phyloP scores from a whole-genome alignment of 2,329 filamentous ascomycete species.

The Aspergillus udagawae region DNA sequence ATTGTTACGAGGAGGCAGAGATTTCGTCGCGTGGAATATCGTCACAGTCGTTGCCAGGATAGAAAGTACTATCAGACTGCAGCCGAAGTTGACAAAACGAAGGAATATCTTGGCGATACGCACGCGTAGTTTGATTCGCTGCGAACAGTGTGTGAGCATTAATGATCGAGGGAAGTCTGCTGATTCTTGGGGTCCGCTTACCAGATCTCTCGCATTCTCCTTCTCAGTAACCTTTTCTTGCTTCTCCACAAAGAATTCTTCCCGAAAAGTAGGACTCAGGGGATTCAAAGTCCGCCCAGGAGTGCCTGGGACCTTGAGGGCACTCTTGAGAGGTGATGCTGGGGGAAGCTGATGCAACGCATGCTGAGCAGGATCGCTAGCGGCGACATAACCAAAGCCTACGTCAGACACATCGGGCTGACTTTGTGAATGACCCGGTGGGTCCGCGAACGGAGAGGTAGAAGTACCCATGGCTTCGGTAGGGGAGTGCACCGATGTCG shows the following conservation, averaged over 20 bases:
- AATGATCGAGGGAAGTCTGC: slow-evolving; percentile 1
- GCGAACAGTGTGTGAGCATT: slow-evolving; percentile 37
- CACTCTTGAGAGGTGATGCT: slow-evolving; percentile 80
- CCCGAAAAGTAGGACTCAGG: slow-evolving; percentile 83
- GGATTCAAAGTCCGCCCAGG: slow-evolving; percentile 72
- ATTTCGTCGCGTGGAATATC: slow-evolving; percentile 86
- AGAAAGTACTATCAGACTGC: slow-evolving; percentile 87
- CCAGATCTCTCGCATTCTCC: slow-evolving; percentile 81
- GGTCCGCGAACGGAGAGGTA: slow-evolving; percentile 51
- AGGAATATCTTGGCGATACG: slow-evolving; percentile 91
- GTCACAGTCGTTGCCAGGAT: slow-evolving; percentile 84
- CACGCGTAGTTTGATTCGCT: slow-evolving; percentile 92
- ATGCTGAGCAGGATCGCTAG: slow-evolving; percentile 49
- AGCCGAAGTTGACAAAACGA: slow-evolving; percentile 95
- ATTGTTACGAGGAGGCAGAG: slow-evolving; percentile 69
- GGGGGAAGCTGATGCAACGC: slow-evolving; percentile 59
- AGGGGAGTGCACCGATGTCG: slow-evolving; percentile 60
- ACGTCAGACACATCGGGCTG: slow-evolving; percentile 68
- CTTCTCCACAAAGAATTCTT: slow-evolving; percentile 85
- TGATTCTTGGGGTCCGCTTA: slow-evolving; percentile 48
- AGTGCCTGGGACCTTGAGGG: slow-evolving; percentile 81
- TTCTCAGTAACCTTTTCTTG: slow-evolving; percentile 76
- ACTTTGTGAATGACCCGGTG: slow-evolving; percentile 46
- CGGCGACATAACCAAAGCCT: slow-evolving; percentile 83
- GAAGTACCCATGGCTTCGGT: slow-evolving; percentile 46